Conservation (phyloP, 1,284 basidiomycete species). For the Puccinia hordei region DNA sequence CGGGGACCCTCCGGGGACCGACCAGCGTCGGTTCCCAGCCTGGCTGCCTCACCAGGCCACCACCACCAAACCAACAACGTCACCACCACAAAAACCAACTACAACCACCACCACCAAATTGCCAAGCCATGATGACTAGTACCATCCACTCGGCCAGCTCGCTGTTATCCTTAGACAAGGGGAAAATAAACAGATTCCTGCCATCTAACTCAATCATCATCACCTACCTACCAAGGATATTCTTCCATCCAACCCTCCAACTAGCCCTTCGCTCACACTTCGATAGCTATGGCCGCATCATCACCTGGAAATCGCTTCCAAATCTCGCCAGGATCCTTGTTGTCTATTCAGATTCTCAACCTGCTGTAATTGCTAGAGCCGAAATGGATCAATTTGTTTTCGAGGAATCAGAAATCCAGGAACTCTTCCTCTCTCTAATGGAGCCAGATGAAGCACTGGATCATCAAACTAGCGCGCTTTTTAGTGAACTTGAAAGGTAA, state of each 20-base stretch:
- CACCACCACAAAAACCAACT: not conserved
- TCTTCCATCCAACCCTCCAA: constrained; percentile 43
- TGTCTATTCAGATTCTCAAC: constrained; percentile 17
- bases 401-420: constrained; percentile 20
- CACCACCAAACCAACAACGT: too few species aligned
- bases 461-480: not conserved
- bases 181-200: not conserved
- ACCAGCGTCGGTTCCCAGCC: too few species aligned
- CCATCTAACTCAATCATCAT: constrained; percentile 47
- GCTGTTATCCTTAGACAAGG: not conserved
- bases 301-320: constrained; percentile 23
- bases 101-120: not conserved
- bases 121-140: constrained; percentile 13
- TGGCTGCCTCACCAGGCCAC: too few species aligned
- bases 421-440: constrained; percentile 10
- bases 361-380: constrained; percentile 8
- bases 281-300: constrained; percentile 27
- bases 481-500: not conserved
- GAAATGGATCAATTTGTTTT: constrained; percentile 46
- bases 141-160: not conserved
- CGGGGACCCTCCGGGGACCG: too few species aligned
- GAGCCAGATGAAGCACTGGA: not conserved
- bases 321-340: constrained; percentile 30
- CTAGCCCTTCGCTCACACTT: constrained; percentile 31
- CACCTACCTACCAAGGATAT: constrained; percentile 16